A percentile compares a stretch with the other conserved stretches of the same genome.
phyloP scores from a whole-genome alignment of 495 filamentous ascomycete species.

The Penicillium cataractarum region DNA sequence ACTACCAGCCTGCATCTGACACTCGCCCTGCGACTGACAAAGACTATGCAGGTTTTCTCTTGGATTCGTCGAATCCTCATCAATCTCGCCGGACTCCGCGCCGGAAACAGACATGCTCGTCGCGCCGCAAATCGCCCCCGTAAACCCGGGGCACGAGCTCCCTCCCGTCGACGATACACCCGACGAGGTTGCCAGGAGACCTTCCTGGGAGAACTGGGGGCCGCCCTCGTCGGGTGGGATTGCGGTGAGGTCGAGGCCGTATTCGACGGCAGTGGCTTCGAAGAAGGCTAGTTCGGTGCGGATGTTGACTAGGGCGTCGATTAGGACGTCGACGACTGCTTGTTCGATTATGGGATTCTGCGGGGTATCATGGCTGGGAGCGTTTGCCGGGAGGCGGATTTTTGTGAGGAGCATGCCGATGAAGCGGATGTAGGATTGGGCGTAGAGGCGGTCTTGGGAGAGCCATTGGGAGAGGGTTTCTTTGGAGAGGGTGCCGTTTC shows the following conservation, averaged over 20 bases:
- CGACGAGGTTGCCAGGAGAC: slow-evolving; percentile 18
- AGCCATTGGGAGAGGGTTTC: slow-evolving; percentile 67
- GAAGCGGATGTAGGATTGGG: slow-evolving; percentile 71
- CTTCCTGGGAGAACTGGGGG: no score
- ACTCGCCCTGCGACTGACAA: slow-evolving; percentile 29
- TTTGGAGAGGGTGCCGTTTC: slow-evolving; percentile 62
- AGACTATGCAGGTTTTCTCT: slow-evolving; percentile 7
- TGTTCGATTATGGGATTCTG: slow-evolving; percentile 34
- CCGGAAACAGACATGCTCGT: neutral
- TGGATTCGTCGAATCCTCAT: neutral
- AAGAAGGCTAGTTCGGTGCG: slow-evolving; percentile 70
- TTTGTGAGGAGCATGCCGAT: slow-evolving; percentile 67
- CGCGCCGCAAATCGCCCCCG: slow-evolving; percentile 9
- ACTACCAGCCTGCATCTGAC: slow-evolving; percentile 25
- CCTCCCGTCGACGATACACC: slow-evolving; percentile 27
- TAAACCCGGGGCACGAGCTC: slow-evolving; percentile 24
- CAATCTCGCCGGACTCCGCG: neutral
- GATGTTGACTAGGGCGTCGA: slow-evolving; percentile 67
- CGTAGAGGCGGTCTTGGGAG: slow-evolving; percentile 75
- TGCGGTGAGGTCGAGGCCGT: slow-evolving; percentile 57
- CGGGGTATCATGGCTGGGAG: slow-evolving; percentile 26
- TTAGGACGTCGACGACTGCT: slow-evolving; percentile 60
- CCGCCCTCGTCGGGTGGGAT: slow-evolving; percentile 35
- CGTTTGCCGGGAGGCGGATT: slow-evolving; percentile 56
- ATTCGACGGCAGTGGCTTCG: slow-evolving; percentile 63